These are phyloP conservation scores for Alternaria arbusti DNA, from an alignment of 2,329 filamentous ascomycete genomes.

Conservation along the genomic window DNA sequence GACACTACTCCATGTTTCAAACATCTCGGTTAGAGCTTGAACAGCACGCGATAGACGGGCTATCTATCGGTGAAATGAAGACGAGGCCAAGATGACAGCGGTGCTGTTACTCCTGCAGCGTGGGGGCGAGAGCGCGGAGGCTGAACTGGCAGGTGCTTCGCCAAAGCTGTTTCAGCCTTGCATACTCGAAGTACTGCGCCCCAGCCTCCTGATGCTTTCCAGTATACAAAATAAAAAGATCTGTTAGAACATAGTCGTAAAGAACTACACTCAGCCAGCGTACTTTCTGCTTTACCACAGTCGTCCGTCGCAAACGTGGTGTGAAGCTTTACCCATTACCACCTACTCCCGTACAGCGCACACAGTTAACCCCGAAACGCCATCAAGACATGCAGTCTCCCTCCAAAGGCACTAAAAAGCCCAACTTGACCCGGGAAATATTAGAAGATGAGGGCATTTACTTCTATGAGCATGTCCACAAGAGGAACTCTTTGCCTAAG, in stretches of 20 bases:
- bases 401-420: background rate
- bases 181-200: background rate
- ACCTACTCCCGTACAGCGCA: background rate
- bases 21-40: background rate
- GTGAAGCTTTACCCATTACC: background rate
- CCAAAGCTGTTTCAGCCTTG: slow-evolving; percentile 2
- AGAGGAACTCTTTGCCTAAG: background rate
- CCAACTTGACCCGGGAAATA: background rate
- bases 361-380: background rate
- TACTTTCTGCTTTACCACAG: background rate
- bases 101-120: background rate
- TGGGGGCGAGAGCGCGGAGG: background rate
- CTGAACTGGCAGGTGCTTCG: background rate
- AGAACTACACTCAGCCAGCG: background rate
- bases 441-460: background rate
- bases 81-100: background rate
- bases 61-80: background rate
- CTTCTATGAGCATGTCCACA: background rate
- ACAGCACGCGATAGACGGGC: background rate
- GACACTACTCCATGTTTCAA: background rate
- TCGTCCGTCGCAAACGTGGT: background rate
- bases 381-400: too few species aligned
- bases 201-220: background rate
- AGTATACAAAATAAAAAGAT: background rate
- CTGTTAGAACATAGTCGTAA: background rate